Percentiles rank a stretch among this genome's conserved stretches.
These are phyloP conservation scores for Agaricus subrufescens DNA, from an alignment of 768 basidiomycete genomes.

Conservation along the genomic window DNA sequence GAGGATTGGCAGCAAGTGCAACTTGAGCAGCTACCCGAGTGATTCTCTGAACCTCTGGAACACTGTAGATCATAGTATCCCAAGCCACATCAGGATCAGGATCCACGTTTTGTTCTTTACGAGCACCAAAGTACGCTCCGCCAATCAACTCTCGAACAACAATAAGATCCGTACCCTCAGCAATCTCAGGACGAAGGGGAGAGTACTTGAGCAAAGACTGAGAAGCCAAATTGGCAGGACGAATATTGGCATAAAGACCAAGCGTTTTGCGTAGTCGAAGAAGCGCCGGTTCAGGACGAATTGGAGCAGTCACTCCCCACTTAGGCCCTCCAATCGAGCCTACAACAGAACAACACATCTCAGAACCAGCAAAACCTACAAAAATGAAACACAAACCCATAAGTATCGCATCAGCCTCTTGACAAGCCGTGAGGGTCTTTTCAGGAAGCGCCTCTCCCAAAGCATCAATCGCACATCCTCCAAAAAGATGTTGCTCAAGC, in stretches of 20 bases:
- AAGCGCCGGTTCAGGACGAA: slow-evolving; percentile 91
- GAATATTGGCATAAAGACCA: slow-evolving; percentile 96
- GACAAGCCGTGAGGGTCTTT: slow-evolving; percentile 82
- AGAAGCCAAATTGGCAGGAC: slow-evolving; percentile 92
- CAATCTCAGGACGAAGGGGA: slow-evolving; percentile 84
- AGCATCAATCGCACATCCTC: slow-evolving; percentile 90
- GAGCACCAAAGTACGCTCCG: slow-evolving; percentile 91
- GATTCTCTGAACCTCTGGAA: slow-evolving; percentile 88
- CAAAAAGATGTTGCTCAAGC: slow-evolving; percentile 77
- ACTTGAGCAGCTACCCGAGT: slow-evolving; percentile 94
- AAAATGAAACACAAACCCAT: slow-evolving; percentile 58
- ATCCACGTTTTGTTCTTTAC: slow-evolving; percentile 76
- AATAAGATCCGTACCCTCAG: slow-evolving; percentile 83
- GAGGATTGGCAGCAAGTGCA: slow-evolving; percentile 77
- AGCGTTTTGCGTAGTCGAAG: slow-evolving; percentile 86
- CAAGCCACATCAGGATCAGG: slow-evolving; percentile 70
- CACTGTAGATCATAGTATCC: slow-evolving; percentile 93
- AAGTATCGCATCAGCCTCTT: slow-evolving; percentile 91
- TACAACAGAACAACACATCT: slow-evolving; percentile 24
- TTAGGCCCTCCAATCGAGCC: slow-evolving; percentile 99
- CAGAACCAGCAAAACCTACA: too few relatives aligned
- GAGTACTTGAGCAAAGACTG: slow-evolving; percentile 84
- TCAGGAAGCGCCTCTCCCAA: slow-evolving; percentile 81
- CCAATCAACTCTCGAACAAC: slow-evolving; percentile 96
- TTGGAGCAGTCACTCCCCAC: slow-evolving; percentile 87